Base-by-base conservation (phyloP, 371 early-diverging fungal species). In the Saksenaea vasiformis region DNA sequence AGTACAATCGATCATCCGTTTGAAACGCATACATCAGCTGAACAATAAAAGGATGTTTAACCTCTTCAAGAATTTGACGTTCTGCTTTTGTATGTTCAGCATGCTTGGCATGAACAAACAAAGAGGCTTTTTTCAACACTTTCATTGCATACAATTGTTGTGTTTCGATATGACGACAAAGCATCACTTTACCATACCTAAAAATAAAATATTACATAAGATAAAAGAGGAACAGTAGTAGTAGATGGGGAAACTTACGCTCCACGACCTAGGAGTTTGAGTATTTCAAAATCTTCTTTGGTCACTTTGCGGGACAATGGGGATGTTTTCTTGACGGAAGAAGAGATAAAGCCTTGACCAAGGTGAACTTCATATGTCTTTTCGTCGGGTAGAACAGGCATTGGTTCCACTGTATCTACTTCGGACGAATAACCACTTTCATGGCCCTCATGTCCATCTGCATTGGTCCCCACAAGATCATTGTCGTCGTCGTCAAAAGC, bases 1-100 rank as follows among this genome's bases (percentile, higher is more conserved):
- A 79, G 70, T 95, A 98, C 27, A 99, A 84, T 57, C 94, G 82
- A 27, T 82, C 77, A 38, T 86, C 79, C 17, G 96, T 93, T 76
- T 97, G 95, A 74, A 99, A 97, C 10, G 98, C 96, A 71, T 94
- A 96, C 74, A 90, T 90, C 55, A 99, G 86, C 73, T 93, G 92
- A 54, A 98, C 99, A 68, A 99, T 94, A 70, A 98, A 99, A 1
- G 97, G 96, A 64, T 95, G 95, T 10, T 83, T 83, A 11, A 93
- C 88, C 24, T 87, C 90, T 64, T 90, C 90, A 34, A 94, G 73
- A 51, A 94, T 91, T 62, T 84, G 77, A 24, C 93, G 78, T 59
- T 94, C 94, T 47, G 91, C 88, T 62, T 84, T 84, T 34, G 90
- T 90, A 66, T 91, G 87, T 60, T 88, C 84, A 15, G 85, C 85